Conservation (phyloP, 208 protist genomes). For the Acanthamoeba lenticulata region DNA sequence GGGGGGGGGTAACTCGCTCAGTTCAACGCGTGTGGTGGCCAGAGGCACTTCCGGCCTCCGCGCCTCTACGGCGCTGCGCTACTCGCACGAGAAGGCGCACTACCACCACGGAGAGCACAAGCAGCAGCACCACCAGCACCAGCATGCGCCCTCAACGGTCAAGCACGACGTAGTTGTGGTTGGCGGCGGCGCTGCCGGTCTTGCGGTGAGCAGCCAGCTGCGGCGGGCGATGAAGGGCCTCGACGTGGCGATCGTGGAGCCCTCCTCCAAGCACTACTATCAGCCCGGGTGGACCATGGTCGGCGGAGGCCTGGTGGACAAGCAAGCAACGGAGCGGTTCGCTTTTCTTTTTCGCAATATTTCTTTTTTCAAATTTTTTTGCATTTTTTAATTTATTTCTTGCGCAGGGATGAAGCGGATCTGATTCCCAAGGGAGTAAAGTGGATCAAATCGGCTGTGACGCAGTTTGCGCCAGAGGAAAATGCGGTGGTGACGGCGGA, state of each 20-base stretch:
- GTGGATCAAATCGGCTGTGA: slow-evolving; percentile 63
- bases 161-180: slow-evolving; percentile 76
- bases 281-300: slow-evolving; percentile 84
- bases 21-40: too few relatives aligned
- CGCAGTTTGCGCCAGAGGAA: slow-evolving; percentile 67
- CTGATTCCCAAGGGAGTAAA: slow-evolving; percentile 73
- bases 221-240: slow-evolving; percentile 3
- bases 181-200: slow-evolving; percentile 79
- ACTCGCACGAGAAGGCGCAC: neutral
- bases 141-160: neutral
- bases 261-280: slow-evolving; percentile 80
- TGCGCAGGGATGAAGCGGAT: slow-evolving; percentile 5
- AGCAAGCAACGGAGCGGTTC: slow-evolving; percentile 9
- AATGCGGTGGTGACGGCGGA: slow-evolving; percentile 66
- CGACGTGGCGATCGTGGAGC: slow-evolving; percentile 76
- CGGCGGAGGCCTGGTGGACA: slow-evolving; percentile 78
- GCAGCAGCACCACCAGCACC: neutral
- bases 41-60: too few relatives aligned
- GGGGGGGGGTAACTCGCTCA: too few relatives aligned
- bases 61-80: too few relatives aligned
- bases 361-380: neutral
- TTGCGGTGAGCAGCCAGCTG: slow-evolving; percentile 68
- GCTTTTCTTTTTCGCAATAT: too few relatives aligned
- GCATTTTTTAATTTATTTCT: neutral
- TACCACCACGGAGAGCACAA: neutral